Conservation (phyloP, 2,329 filamentous ascomycete species). For the Cryphonectria naterciae region DNA sequence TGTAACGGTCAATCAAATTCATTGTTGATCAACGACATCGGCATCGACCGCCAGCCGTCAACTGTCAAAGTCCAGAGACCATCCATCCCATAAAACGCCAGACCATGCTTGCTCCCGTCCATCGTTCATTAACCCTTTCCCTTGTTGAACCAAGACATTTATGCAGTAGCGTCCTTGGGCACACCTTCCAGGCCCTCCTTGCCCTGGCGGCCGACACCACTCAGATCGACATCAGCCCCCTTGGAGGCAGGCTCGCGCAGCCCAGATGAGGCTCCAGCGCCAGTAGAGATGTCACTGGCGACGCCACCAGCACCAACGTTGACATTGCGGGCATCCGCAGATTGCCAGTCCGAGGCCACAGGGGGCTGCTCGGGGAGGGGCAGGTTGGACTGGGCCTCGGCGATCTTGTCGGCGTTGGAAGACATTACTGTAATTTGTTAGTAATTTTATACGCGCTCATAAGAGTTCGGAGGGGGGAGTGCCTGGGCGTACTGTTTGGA, state of each 20-base stretch:
- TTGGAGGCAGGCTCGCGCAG: conserved; percentile 64
- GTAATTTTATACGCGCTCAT: neutral
- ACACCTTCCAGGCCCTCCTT: conserved; percentile 60
- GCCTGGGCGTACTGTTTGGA: conserved; percentile 19
- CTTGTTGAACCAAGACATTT: neutral
- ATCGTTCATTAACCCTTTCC: neutral
- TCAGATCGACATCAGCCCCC: conserved; percentile 58
- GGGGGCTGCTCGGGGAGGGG: conserved; percentile 80
- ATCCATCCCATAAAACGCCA: conserved; percentile 11
- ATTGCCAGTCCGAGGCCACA: conserved; percentile 77
- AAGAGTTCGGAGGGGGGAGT: too few relatives aligned
- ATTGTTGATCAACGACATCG: neutral
- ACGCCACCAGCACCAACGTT: conserved; percentile 69
- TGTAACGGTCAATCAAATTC: neutral
- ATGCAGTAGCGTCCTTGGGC: conserved; percentile 62
- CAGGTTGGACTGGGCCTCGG: conserved; percentile 71
- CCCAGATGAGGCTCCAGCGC: conserved; percentile 52
- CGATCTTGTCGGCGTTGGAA: conserved; percentile 68
- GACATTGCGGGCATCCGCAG: conserved; percentile 67
- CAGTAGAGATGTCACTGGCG: conserved; percentile 57
- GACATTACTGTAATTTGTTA: conserved; percentile 40
- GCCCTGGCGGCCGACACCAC: conserved; percentile 65
- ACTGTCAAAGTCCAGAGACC: neutral
- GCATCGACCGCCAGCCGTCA: neutral
- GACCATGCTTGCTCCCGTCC: conserved; percentile 10